phyloP scores from a whole-genome alignment of 1,284 basidiomycete species.

The Apiotrichum brassicae region DNA sequence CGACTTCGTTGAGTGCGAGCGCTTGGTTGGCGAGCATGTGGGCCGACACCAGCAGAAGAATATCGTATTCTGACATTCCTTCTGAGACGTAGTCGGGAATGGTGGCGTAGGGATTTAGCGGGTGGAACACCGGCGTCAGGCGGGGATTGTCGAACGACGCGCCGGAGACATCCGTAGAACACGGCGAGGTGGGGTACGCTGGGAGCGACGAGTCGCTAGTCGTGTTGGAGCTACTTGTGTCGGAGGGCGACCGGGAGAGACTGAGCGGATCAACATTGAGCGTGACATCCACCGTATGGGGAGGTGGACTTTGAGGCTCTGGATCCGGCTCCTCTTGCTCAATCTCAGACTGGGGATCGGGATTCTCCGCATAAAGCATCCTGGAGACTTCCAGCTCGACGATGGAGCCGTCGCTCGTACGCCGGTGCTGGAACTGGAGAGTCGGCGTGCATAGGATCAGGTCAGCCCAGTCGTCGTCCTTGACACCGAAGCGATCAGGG shows the following conservation, averaged over 20 bases:
- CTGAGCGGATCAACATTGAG: background rate
- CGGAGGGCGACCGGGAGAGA: slow-evolving; percentile 14
- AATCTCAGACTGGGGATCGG: slow-evolving; percentile 1
- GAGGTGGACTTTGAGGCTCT: background rate
- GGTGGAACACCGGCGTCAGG: no score
- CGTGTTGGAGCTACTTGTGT: background rate
- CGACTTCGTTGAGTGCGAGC: slow-evolving; percentile 18
- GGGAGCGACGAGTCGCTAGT: background rate
- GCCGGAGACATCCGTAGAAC: background rate
- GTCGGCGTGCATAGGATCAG: background rate
- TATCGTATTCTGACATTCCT: background rate
- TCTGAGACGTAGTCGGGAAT: background rate
- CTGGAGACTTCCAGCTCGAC: slow-evolving; percentile 4
- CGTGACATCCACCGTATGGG: no score
- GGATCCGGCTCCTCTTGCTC: background rate
- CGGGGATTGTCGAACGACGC: background rate
- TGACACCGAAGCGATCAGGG: slow-evolving; percentile 31
- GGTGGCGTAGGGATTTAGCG: no score
- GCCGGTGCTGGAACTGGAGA: background rate
- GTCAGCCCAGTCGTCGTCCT: slow-evolving; percentile 24
- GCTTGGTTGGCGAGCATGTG: slow-evolving; percentile 34
- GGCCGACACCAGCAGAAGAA: slow-evolving; percentile 22
- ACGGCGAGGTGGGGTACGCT: slow-evolving; percentile 3
- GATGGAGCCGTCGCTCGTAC: slow-evolving; percentile 7
- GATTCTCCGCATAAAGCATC: slow-evolving; percentile 22